A percentile compares a stretch with the other conserved stretches of the same genome.
These are phyloP conservation scores for Zizania latifolia DNA, from an alignment of 176 grass and related monocot species.

Conservation along the genomic window DNA sequence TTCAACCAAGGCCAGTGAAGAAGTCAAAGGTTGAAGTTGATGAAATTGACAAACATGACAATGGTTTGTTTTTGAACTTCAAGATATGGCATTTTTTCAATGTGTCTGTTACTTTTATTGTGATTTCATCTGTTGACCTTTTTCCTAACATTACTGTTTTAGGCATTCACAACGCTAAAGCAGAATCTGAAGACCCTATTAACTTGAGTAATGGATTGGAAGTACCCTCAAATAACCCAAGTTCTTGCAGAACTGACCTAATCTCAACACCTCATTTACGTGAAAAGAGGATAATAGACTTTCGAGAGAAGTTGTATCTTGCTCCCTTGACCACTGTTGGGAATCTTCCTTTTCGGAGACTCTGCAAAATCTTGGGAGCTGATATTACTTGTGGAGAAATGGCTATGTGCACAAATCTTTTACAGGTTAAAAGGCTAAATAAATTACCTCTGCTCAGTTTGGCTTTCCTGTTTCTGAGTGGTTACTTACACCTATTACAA, in stretches of 20 bases:
- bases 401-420: constrained; percentile 97
- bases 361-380: constrained; percentile 86
- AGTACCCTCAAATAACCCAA: constrained; percentile 28
- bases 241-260: constrained; percentile 49
- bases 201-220: constrained; percentile 45
- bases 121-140: constrained; percentile 11
- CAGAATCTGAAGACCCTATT: constrained; percentile 33
- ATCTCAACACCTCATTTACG: constrained; percentile 46
- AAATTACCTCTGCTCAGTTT: constrained; percentile 2
- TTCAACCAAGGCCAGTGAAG: constrained; percentile 58
- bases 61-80: constrained; percentile 29
- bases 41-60: constrained; percentile 25
- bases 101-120: background rate
- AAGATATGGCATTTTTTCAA: constrained; percentile 12
- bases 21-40: constrained; percentile 71
- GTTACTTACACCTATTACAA: background rate
- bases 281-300: constrained; percentile 91
- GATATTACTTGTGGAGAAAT: constrained; percentile 99
- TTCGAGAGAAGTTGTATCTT: constrained; percentile 82
- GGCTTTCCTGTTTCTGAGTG: background rate
- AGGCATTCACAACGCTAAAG: constrained; percentile 33
- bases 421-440: constrained; percentile 52
- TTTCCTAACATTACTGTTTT: constrained; percentile 26
- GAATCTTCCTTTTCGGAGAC: constrained; percentile 87
- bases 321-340: constrained; percentile 88